phyloP scores from a whole-genome alignment of 176 grass and related monocot genomes.

The Oryza longistaminata region DNA sequence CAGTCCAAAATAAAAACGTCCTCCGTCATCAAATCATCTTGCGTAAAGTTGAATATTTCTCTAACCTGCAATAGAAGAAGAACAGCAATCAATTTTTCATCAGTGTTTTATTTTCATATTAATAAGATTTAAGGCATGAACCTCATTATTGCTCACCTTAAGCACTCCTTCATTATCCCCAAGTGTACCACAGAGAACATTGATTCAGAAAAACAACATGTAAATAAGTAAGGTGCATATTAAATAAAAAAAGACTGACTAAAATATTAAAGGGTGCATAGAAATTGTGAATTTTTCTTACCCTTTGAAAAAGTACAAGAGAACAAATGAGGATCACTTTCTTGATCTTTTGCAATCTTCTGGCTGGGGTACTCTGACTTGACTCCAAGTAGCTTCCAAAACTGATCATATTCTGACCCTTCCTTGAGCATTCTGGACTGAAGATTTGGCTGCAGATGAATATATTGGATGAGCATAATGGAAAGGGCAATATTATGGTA shows the following conservation, averaged over 20 bases:
- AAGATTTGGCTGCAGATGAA: constrained; percentile 78
- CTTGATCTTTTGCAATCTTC: constrained; percentile 77
- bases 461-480: constrained; percentile 28
- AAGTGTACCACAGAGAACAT: constrained; percentile 41
- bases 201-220: constrained; percentile 37
- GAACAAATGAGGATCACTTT: constrained; percentile 87
- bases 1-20: constrained; percentile 94
- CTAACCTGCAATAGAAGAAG: constrained; percentile 73
- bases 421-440: constrained; percentile 94
- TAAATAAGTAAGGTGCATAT: constrained; percentile 33
- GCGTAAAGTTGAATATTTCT: constrained; percentile 95
- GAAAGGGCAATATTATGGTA: background rate
- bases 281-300: constrained; percentile 37
- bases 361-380: constrained; percentile 93
- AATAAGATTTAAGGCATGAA: constrained; percentile 18
- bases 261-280: constrained; percentile 14
- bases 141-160: constrained; percentile 63
- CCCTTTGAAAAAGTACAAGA: constrained; percentile 88
- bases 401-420: constrained; percentile 93
- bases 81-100: constrained; percentile 35
- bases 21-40: constrained; percentile 99
- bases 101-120: background rate
- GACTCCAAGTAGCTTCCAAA: constrained; percentile 87
- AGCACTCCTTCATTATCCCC: constrained; percentile 65
- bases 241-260: constrained; percentile 20